Evolutionary conservation across 345 rosid genomes (phyloP).

Genomic region (Hypericum androsaemum): DNA sequence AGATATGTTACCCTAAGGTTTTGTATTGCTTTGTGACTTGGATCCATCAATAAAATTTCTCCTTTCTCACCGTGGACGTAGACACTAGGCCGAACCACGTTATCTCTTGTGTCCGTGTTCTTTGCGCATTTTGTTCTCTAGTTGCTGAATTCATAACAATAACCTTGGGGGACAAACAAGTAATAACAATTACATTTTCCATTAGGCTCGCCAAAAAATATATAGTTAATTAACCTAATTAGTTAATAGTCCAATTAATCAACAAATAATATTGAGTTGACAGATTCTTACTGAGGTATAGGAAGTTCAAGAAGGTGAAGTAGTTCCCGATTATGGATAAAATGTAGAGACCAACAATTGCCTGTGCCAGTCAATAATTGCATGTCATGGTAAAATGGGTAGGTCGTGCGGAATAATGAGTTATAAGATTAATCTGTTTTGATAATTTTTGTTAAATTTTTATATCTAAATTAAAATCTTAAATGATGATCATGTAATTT

Average conservation of each 20-base stretch:
- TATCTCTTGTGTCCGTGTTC: too few relatives aligned
- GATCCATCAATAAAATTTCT: too few relatives aligned
- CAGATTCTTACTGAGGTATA: slow-evolving; percentile 49
- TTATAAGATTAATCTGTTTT: neutral
- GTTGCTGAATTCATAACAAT: too few relatives aligned
- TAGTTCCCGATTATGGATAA: slow-evolving; percentile 62
- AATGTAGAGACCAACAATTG: slow-evolving; percentile 39
- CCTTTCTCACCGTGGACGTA: too few relatives aligned
- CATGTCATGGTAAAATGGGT: neutral
- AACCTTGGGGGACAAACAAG: slow-evolving; percentile 22
- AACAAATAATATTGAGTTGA: neutral
- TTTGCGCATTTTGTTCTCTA: too few relatives aligned
- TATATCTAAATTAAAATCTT: too few relatives aligned
- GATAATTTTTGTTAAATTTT: too few relatives aligned
- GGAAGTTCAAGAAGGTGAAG: slow-evolving; percentile 64
- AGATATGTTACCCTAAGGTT: too few relatives aligned
- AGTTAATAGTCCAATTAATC: neutral
- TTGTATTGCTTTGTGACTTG: too few relatives aligned
- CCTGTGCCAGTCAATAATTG: slow-evolving; percentile 21
- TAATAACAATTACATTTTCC: neutral
- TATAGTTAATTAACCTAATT: neutral
- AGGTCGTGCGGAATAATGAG: neutral
- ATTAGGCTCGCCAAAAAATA: neutral
- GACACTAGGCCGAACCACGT: too few relatives aligned
- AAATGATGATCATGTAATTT: too few relatives aligned